Conservation (phyloP, 2,329 filamentous ascomycete genomes). For the Huntiella savannae region DNA sequence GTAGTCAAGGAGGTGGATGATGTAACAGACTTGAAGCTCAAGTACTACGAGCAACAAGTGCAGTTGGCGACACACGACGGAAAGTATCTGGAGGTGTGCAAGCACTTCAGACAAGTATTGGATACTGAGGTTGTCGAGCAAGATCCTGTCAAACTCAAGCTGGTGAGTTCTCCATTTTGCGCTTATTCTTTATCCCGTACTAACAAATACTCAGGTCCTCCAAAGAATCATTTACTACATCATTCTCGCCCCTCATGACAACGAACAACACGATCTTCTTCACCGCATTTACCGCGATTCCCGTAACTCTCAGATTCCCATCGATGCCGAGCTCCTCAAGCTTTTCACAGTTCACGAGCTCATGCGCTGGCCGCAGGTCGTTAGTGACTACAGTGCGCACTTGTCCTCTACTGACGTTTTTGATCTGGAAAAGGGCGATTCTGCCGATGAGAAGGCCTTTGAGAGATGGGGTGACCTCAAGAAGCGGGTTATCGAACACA, state of each 20-base stretch:
- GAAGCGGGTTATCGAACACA: conserved; percentile 98
- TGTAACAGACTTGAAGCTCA: conserved; percentile 87
- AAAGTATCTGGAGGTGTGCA: conserved; percentile 95
- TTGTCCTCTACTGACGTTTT: conserved; percentile 84
- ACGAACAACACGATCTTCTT: conserved; percentile 92
- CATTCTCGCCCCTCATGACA: conserved; percentile 90
- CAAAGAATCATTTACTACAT: conserved; percentile 96
- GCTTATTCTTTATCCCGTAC: background rate
- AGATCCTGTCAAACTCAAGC: conserved; percentile 66
- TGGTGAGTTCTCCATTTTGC: conserved; percentile 36
- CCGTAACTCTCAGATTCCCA: conserved; percentile 57
- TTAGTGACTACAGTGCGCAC: conserved; percentile 73
- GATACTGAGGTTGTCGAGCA: conserved; percentile 92
- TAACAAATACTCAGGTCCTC: conserved; percentile 40
- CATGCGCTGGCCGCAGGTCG: conserved; percentile 94
- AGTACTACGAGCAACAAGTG: conserved; percentile 95
- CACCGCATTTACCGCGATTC: conserved; percentile 79
- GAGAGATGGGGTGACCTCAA: conserved; percentile 85
- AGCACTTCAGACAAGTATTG: conserved; percentile 90
- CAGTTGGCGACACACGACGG: conserved; percentile 86
- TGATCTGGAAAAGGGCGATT: conserved; percentile 42
- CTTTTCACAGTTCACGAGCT: conserved; percentile 89
- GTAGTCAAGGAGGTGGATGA: conserved; percentile 66
- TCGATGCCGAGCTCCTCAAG: conserved; percentile 74
- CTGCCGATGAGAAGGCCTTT: conserved; percentile 60